Percentiles rank a stretch among this genome's conserved stretches.
Conservation (phyloP, 495 filamentous ascomycete genomes). For the Bathelium albidoporum region DNA sequence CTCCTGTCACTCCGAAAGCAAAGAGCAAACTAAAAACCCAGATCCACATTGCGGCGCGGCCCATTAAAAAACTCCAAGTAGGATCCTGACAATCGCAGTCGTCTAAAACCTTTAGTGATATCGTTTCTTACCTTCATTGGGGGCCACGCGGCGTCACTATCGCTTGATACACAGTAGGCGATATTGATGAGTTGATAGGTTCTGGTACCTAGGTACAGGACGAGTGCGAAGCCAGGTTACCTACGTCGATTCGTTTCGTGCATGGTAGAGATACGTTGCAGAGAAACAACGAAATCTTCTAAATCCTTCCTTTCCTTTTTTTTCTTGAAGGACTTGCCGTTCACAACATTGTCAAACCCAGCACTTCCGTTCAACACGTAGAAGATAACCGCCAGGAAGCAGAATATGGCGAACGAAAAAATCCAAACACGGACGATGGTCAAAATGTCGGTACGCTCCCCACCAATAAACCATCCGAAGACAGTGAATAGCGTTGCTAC, state of each 20-base stretch:
- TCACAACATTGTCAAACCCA: slow-evolving; percentile 84
- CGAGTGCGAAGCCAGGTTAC: too few species aligned
- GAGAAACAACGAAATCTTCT: slow-evolving; percentile 71
- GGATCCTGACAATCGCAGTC: too few species aligned
- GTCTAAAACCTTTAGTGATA: too few species aligned
- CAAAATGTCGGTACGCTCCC: slow-evolving; percentile 54
- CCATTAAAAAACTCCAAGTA: too few species aligned
- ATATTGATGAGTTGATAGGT: too few species aligned
- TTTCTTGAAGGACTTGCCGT: slow-evolving; percentile 56
- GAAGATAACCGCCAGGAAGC: slow-evolving; percentile 55
- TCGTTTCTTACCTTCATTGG: too few species aligned
- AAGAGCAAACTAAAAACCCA: too few species aligned
- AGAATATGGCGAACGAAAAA: slow-evolving; percentile 80
- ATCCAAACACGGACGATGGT: slow-evolving; percentile 80
- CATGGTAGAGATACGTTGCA: slow-evolving; percentile 75
- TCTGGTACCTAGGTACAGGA: too few species aligned
- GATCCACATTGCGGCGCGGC: too few species aligned
- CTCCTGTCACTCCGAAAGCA: too few species aligned
- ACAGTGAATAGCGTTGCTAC: slow-evolving; percentile 73
- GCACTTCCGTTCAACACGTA: slow-evolving; percentile 65
- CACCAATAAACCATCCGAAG: slow-evolving; percentile 66
- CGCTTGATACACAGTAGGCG: too few species aligned
- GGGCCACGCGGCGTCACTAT: too few species aligned
- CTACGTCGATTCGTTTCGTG: slow-evolving; percentile 43
- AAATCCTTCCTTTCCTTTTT: slow-evolving; percentile 66